A percentile compares a stretch with the other conserved stretches of the same genome.
Evolutionary conservation across 805 yeast species (phyloP).

Genomic region (Saccharomycopsis sp.): DNA sequence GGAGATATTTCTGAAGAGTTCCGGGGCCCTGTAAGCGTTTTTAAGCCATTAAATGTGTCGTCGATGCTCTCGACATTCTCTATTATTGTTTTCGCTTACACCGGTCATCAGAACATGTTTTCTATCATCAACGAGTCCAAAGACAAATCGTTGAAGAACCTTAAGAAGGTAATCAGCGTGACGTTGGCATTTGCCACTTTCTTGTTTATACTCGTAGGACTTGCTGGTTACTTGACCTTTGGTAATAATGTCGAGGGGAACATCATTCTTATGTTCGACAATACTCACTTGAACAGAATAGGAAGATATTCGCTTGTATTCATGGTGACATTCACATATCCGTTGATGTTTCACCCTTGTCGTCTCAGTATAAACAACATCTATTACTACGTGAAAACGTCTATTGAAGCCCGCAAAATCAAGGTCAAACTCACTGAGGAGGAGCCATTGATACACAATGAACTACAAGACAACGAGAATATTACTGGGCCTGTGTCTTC

Average conservation of each 20-base stretch:
- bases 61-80: constrained; percentile 59
- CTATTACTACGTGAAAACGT: not conserved
- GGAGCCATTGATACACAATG: not conserved
- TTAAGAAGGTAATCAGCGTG: constrained; percentile 36
- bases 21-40: constrained; percentile 38
- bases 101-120: constrained; percentile 77
- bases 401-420: constrained; percentile 9
- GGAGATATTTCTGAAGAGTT: constrained; percentile 38
- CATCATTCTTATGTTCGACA: constrained; percentile 60
- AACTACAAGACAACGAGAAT: not conserved
- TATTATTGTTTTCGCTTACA: constrained; percentile 71
- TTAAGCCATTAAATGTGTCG: constrained; percentile 36
- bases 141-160: constrained; percentile 44
- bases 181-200: constrained; percentile 49
- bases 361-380: constrained; percentile 68
- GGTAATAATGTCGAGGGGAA: constrained; percentile 64
- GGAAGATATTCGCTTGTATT: constrained; percentile 60
- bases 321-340: constrained; percentile 73
- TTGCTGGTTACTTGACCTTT: constrained; percentile 66
- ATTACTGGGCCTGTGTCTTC: constrained; percentile 12
- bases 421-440: constrained; percentile 2
- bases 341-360: constrained; percentile 77
- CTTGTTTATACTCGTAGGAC: constrained; percentile 58
- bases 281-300: constrained; percentile 34
- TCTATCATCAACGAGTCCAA: constrained; percentile 67